phyloP scores from a whole-genome alignment of 2,329 filamentous ascomycete species.

The Nothomitra cinnamomea region DNA sequence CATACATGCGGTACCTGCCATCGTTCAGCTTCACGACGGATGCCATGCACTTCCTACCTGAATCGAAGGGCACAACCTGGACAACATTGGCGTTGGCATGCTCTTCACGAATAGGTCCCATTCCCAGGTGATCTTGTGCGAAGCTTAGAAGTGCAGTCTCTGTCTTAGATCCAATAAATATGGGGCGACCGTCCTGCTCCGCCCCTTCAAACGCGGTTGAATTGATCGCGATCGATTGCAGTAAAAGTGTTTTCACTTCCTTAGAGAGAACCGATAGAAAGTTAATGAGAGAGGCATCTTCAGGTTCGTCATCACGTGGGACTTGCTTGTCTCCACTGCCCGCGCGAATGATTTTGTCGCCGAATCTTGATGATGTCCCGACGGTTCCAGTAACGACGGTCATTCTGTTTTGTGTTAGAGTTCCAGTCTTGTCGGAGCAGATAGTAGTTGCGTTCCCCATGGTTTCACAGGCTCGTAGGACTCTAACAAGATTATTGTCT shows the following conservation, averaged over 20 bases:
- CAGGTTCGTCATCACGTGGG: conserved; percentile 20
- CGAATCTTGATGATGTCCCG: conserved; percentile 28
- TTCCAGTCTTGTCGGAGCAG: conserved; percentile 50
- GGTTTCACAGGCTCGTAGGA: conserved; percentile 41
- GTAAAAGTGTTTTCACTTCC: conserved; percentile 37
- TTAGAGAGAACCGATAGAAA: conserved; percentile 34
- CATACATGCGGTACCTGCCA: conserved; percentile 37
- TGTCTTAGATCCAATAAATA: conserved; percentile 61
- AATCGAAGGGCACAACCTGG: conserved; percentile 44
- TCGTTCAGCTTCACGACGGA: conserved; percentile 39
- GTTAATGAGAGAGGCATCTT: conserved; percentile 34
- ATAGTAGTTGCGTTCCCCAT: conserved; percentile 49
- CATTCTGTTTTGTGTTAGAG: conserved; percentile 47
- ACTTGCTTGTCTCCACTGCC: background rate
- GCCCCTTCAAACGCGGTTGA: conserved; percentile 54
- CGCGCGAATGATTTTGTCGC: conserved; percentile 14
- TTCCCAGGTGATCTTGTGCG: conserved; percentile 45
- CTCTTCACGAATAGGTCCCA: conserved; percentile 43
- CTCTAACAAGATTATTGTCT: conserved; percentile 44
- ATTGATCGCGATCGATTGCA: conserved; percentile 49
- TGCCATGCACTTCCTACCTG: conserved; percentile 51
- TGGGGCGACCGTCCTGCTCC: conserved; percentile 34
- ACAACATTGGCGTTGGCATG: conserved; percentile 42
- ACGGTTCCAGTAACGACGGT: conserved; percentile 39
- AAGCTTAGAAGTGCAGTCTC: conserved; percentile 60